Evolutionary conservation across 306 rosid species (phyloP), one percentile per base, ranked within the genome.

Genomic region (Vachellia pachyceras): DNA sequence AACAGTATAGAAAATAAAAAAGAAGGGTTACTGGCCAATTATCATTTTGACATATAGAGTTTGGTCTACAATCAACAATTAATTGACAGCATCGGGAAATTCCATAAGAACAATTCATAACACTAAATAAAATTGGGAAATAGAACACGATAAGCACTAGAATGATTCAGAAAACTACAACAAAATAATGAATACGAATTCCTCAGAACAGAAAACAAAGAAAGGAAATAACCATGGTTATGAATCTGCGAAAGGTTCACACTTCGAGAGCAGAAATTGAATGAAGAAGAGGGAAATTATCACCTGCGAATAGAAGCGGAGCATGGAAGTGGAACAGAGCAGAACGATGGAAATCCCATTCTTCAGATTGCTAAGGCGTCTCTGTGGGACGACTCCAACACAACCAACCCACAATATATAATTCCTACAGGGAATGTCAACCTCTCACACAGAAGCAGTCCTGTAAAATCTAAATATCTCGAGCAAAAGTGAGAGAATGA

Each of bases 291-390:
- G 22, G 47, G 40, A 22, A 71, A 0, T 29, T 36, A 50, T 52
- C 11, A 81, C 88, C 85, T 66, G 36, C 33, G 79, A 77, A 77
- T 3, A 54, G 82, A 72, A 55, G 80, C 68, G 39, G 44, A 15
- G 47, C 55, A 72, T 39, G 66, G 64, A 55, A 73, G 73, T 58
- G 80, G 76, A 73, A 77, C 17, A 64, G 74, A 67, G 70, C 63
- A 76, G 69, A 82, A 82, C 17, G 71, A 15, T 58, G 76, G 35
- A 85, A 81, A 73, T 39, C 49, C 76, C 88, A 85, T 85, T 0
- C 10, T 68, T 78, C 17, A 65, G 72, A 10, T 42, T 42, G 57
- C 36, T 54, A 60, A 5, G 15, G n/a, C 5, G 50, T 29, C 33
- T 29, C 33, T 29, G 4, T 12, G 7, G 10, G 45, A 42, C 45